Evolutionary conservation across 78 protist genomes (phyloP).

Genomic region (Goniomonas avonlea): DNA sequence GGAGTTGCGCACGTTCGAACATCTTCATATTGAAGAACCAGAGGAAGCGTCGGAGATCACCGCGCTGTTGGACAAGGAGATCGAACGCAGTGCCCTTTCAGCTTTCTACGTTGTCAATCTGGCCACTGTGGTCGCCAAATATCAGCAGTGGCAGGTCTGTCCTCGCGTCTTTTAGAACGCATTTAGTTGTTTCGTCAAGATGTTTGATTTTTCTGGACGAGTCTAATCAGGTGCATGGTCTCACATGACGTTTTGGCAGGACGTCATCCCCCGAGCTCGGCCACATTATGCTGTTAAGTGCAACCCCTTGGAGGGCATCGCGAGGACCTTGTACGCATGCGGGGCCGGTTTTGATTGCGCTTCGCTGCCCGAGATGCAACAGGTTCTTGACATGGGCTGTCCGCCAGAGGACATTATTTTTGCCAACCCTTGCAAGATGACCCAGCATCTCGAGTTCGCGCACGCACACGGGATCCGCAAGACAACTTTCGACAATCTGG

Average conservation of each 20-base stretch:
- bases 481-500: neutral
- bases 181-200: neutral
- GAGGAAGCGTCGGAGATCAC: too few species aligned
- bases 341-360: conserved; percentile 8
- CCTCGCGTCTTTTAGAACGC: neutral
- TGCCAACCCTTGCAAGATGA: conserved; percentile 1
- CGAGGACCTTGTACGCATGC: neutral
- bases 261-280: neutral
- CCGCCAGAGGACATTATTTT: neutral
- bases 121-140: neutral
- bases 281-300: neutral
- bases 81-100: too few species aligned
- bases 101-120: neutral
- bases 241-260: neutral
- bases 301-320: neutral
- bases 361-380: neutral
- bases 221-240: neutral
- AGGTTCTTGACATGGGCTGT: neutral
- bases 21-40: too few species aligned
- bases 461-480: neutral
- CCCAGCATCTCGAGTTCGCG: neutral
- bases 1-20: too few species aligned
- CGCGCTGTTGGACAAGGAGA: too few species aligned
- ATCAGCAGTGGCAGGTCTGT: neutral
- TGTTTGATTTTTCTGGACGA: too few species aligned